A percentile compares a stretch with the other conserved stretches of the same genome.
Evolutionary conservation across 2,329 filamentous ascomycete genomes (phyloP).

Genomic region (Xylariaceae sp.): DNA sequence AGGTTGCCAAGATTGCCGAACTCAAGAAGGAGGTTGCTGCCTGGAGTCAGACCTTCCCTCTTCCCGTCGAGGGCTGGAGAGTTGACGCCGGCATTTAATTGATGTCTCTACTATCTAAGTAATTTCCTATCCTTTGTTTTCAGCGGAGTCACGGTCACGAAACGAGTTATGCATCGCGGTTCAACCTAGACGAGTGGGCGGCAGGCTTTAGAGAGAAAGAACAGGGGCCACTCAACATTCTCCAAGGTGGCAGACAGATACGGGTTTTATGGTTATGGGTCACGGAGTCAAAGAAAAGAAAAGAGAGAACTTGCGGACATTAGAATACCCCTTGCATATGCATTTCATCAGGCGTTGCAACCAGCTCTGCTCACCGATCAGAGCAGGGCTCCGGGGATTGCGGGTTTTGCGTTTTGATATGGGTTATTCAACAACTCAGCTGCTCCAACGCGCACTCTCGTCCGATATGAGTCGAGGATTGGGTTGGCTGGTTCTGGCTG

Average conservation of each 20-base stretch:
- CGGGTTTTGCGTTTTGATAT: constrained; percentile 24
- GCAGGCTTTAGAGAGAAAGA: constrained; percentile 3
- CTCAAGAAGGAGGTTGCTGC: constrained; percentile 84
- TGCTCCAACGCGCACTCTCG: too few relatives aligned
- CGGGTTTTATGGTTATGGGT: constrained; percentile 21
- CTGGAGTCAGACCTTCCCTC: constrained; percentile 88
- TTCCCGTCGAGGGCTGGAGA: constrained; percentile 76
- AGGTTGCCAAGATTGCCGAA: constrained; percentile 75
- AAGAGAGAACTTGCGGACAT: constrained; percentile 7
- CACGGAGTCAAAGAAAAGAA: constrained; percentile 14
- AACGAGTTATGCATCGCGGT: constrained; percentile 19
- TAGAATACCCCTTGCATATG: constrained; percentile 22
- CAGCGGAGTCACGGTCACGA: too few relatives aligned
- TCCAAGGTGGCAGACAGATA: constrained; percentile 22
- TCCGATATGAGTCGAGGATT: too few relatives aligned
- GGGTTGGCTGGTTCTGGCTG: too few relatives aligned
- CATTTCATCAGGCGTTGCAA: not conserved
- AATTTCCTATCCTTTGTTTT: too few relatives aligned
- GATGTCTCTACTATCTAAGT: not conserved
- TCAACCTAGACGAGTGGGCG: constrained; percentile 28
- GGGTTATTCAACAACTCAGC: constrained; percentile 25
- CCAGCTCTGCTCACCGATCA: not conserved
- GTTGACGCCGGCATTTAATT: constrained; percentile 55
- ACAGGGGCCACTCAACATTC: constrained; percentile 32
- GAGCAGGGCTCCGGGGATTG: constrained; percentile 24